phyloP scores from a whole-genome alignment of 768 basidiomycete species.

The Lactarius akahatsu region DNA sequence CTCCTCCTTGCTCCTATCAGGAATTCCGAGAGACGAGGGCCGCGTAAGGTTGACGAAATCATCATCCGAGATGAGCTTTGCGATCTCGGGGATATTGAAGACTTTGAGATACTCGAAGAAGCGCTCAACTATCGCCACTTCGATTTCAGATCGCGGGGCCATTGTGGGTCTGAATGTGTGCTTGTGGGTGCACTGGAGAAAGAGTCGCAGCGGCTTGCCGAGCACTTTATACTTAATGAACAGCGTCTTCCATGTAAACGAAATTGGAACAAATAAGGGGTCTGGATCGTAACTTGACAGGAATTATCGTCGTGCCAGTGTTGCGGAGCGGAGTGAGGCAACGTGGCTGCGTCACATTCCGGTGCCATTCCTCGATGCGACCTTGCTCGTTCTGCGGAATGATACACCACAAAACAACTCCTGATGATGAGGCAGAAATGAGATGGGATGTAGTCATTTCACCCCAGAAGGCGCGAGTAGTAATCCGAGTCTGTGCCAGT shows the following conservation, averaged over 20 bases:
- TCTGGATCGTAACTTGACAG: not conserved
- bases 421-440: not conserved
- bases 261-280: not conserved
- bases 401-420: not conserved
- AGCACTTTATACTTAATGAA: not conserved
- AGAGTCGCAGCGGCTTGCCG: not conserved
- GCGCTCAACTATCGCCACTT: not conserved
- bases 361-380: not conserved
- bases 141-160: not conserved
- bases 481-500: not conserved
- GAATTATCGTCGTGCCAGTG: no score
- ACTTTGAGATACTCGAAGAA: slow-evolving; percentile 13
- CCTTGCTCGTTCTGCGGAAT: not conserved
- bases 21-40: not conserved
- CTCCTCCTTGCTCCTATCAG: slow-evolving; percentile 11
- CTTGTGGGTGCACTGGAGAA: not conserved
- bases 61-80: slow-evolving; percentile 9
- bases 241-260: no score
- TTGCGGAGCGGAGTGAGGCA: no score
- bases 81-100: slow-evolving; percentile 1
- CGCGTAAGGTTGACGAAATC: slow-evolving; percentile 15
- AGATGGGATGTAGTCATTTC: no score
- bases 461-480: no score
- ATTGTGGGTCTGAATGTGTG: not conserved
- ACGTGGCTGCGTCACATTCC: no score